Evolutionary conservation across 2,329 filamentous ascomycete species (phyloP).

Genomic region (Fusarium sp.): DNA sequence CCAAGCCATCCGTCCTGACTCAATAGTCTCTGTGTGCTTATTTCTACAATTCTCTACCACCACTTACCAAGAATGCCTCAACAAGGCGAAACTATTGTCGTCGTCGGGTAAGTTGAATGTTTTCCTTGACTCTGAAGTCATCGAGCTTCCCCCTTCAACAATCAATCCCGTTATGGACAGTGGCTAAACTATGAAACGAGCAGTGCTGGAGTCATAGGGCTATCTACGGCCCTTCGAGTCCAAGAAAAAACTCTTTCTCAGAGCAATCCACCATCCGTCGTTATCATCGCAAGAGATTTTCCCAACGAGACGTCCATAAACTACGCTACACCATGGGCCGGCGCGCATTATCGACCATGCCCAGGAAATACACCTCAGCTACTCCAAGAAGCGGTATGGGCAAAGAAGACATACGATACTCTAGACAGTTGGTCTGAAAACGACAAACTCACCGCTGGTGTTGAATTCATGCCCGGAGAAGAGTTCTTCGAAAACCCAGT

Average conservation of each 20-base stretch:
- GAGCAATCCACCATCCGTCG: not conserved
- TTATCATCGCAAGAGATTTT: not conserved
- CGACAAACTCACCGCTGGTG: not conserved
- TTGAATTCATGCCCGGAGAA: not conserved
- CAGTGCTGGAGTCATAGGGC: not conserved
- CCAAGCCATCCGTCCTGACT: fast-evolving
- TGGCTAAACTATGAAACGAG: not conserved
- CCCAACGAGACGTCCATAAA: not conserved
- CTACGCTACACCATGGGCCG: conserved; percentile 7
- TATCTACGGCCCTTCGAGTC: not conserved
- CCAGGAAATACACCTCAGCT: not conserved
- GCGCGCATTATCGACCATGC: conserved; percentile 4
- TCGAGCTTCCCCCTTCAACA: not conserved
- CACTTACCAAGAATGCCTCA: not conserved
- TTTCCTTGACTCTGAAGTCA: not conserved
- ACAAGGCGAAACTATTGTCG: not conserved
- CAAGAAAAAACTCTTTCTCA: not conserved
- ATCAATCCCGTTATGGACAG: fast-evolving
- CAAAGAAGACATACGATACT: not conserved
- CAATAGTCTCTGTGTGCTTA: not conserved
- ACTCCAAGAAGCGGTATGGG: not conserved
- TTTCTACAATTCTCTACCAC: fast-evolving
- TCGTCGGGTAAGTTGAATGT: not conserved
- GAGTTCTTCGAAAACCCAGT: not conserved
- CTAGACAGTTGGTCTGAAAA: not conserved